Evolutionary conservation across 2,329 filamentous ascomycete genomes (phyloP), one percentile per base, ranked within the genome.

Genomic region (Botrytis hyacinthi): DNA sequence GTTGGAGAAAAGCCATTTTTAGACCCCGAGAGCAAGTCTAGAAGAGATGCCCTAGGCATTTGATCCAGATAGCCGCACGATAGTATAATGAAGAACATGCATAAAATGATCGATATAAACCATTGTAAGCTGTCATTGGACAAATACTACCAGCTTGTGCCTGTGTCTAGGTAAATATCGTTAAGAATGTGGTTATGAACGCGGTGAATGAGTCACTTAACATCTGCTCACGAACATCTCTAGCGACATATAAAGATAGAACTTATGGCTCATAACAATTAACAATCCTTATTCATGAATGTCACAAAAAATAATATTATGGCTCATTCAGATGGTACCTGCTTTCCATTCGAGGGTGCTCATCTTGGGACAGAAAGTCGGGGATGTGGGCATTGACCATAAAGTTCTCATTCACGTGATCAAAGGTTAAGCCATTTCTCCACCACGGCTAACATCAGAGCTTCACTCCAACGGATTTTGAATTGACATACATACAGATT

Each of bases 1-100:
- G 80, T 87, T 44, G 87, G 84, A 26, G 87, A 84, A 83, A 84
- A 77, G 77, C 87, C 84, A 5, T 88, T 85, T 73, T 81, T 86
- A 60, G 85, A 88, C 77, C 82, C 85, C 0, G 80, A 81, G 37
- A 86, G 85, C 74, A 82, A 78, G 70, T 83, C 82, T 8, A 80
- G 86, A 44, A 80, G 78, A 63, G 84, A 86, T 77, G 83, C 81
- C 5, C 75, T 86, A 57, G 74, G 42, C 16, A 16, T 68, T 22
- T 68, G 59, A 68, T 32, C 6, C 42, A 29, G 22, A 29, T 57
- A 57, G 65, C 29, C 26, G 35, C 65, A 20, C 16, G 26, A 29
- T 40, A 42, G 1, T 10, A 22, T 2, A 68, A 57, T 68, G 26
- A 57, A 12, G 14, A 37, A 68, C 26, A 40, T 62, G 26, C 22